Conservation (phyloP, 2,329 filamentous ascomycete genomes). For the Talaromyces sp. region DNA sequence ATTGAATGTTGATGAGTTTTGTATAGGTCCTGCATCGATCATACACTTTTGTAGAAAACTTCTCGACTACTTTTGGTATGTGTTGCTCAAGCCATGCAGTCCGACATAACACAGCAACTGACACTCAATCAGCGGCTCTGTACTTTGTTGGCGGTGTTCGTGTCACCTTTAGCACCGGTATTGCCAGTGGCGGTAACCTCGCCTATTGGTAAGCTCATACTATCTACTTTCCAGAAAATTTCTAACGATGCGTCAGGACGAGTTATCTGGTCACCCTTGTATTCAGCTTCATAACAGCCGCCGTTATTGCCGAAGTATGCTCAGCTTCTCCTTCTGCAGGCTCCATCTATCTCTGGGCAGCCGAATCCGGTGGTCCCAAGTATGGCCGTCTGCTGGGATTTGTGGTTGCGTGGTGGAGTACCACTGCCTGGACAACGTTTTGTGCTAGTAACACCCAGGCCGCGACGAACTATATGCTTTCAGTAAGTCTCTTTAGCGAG, state of each 20-base stretch:
- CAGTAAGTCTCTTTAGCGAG: conserved; percentile 38
- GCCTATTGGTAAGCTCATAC: conserved; percentile 53
- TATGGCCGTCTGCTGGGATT: conserved; percentile 58
- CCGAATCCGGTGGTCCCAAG: conserved; percentile 54
- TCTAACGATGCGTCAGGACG: conserved; percentile 43
- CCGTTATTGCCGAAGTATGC: conserved; percentile 59
- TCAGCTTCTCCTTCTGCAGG: conserved; percentile 58
- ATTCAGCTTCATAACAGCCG: conserved; percentile 60
- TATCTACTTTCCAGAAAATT: background rate
- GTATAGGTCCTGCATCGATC: conserved; percentile 55
- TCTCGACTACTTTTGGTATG: conserved; percentile 57
- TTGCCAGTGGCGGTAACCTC: conserved; percentile 58
- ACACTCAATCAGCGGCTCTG: conserved; percentile 48
- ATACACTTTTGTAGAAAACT: conserved; percentile 57
- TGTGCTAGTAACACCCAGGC: conserved; percentile 54
- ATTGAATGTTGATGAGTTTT: background rate
- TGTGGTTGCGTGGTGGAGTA: conserved; percentile 63
- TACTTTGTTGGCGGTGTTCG: conserved; percentile 61
- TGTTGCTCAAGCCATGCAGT: background rate
- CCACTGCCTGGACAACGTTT: conserved; percentile 60
- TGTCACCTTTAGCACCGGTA: conserved; percentile 61
- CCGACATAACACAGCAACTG: background rate
- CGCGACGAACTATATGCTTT: conserved; percentile 53
- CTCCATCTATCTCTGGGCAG: conserved; percentile 61
- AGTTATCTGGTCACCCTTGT: conserved; percentile 59